Base-by-base conservation (phyloP, 495 filamentous ascomycete species). In the Pseudevernia furfuracea region DNA sequence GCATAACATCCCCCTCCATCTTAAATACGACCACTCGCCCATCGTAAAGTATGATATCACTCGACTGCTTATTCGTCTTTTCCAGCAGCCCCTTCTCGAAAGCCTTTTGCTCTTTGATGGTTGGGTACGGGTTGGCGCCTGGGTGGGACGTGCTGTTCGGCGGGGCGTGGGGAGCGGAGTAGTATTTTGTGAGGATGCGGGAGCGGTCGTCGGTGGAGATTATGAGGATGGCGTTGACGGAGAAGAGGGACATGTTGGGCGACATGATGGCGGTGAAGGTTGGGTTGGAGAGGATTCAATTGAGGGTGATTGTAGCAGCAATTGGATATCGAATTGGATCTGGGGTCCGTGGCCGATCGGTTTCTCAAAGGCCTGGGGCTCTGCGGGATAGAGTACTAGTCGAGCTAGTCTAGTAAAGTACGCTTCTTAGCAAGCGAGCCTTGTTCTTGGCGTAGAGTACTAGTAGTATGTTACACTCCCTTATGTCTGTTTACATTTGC, bases 61-160 rank as follows among this genome's bases (percentile, higher is more conserved):
- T 89, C 32, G 85, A 89, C 71, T 92, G 90, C 80, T 98, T 98
- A 68, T 89, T 91, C 21, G 94, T 98, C 83, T 98, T 98, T 66
- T 94, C 90, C 53, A 96, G 78, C 32, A 98, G 83, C 19, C 91
- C 94, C 79, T 97, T 96, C 76, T 98, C 94, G 73, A 98, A 98
- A 9, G 89, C 83, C 70, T 91, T 94, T 75, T 98, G 94, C 65
- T 93, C 87, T 75, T 96, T 96, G 43, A 95, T 74, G 46, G 89
- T 90, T 28, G 91, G 85, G 78, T 96, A 97, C 49, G 95, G 91
- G 72, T 89, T 89, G 66, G 82, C 78, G 68, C 84, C 84, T 30
- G 84, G 84, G 74, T 81, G 79, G 52, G 81, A 71, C 37, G 78
- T 74, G 60, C 75, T 71, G 66, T 80, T 81, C 38, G 84, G 77